A percentile compares a stretch with the other conserved stretches of the same genome.
These are phyloP conservation scores for Ophiostoma novo-ulmi DNA, from an alignment of 2,329 filamentous ascomycete genomes.

Conservation along the genomic window DNA sequence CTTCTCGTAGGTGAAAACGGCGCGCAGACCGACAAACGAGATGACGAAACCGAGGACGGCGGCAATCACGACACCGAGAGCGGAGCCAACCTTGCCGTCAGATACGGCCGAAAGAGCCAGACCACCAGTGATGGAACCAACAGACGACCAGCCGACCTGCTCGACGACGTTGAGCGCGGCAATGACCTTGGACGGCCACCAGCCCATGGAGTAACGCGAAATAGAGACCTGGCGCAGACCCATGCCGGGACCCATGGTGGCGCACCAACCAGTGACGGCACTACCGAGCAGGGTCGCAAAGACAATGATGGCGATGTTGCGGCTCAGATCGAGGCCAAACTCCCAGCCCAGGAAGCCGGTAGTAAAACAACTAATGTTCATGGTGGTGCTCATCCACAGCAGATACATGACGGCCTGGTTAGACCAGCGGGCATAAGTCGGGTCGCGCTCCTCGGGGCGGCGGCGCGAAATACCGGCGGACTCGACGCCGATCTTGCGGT, in stretches of 20 bases:
- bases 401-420: constrained; percentile 47
- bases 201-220: constrained; percentile 46
- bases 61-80: constrained; percentile 51
- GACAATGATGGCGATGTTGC: constrained; percentile 43
- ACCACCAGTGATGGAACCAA: constrained; percentile 49
- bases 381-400: constrained; percentile 48
- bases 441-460: constrained; percentile 40
- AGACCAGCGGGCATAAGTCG: constrained; percentile 35
- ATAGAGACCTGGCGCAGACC: constrained; percentile 50
- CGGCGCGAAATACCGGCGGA: constrained; percentile 44
- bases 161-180: constrained; percentile 47
- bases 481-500: constrained; percentile 46
- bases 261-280: constrained; percentile 43
- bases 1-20: constrained; percentile 46
- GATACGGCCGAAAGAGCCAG: constrained; percentile 45
- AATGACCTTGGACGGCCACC: constrained; percentile 47
- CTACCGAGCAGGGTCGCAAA: constrained; percentile 44
- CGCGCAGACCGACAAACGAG: constrained; percentile 48
- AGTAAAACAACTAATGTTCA: constrained; percentile 49
- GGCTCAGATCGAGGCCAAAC: constrained; percentile 43
- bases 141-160: constrained; percentile 48
- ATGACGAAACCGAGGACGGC: constrained; percentile 46
- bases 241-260: constrained; percentile 46
- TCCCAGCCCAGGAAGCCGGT: constrained; percentile 49
- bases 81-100: constrained; percentile 41